Percentiles rank a stretch among this genome's conserved stretches.
phyloP scores from a whole-genome alignment of 2,329 filamentous ascomycete species.

The Mycosphaerella sp. region DNA sequence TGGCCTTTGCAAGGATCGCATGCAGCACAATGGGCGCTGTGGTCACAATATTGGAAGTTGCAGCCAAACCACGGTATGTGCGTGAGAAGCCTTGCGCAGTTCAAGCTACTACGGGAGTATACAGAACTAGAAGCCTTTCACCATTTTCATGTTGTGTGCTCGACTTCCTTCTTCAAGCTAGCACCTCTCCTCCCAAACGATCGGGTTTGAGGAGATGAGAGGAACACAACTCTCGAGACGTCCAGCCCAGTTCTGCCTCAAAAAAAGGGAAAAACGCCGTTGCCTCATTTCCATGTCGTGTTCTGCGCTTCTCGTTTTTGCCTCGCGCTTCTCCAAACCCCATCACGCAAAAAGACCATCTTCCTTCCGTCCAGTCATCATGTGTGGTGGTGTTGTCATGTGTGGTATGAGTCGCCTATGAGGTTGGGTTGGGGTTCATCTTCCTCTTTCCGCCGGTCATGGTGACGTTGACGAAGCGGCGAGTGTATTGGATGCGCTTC shows the following conservation, averaged over 20 bases:
- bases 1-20: too few relatives aligned
- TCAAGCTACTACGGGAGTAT: slow-evolving; percentile 14
- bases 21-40: too few relatives aligned
- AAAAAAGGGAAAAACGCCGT: slow-evolving; percentile 12
- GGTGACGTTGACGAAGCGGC: slow-evolving; percentile 97
- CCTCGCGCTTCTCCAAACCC: slow-evolving; percentile 1
- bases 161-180: slow-evolving; percentile 20
- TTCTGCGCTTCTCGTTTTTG: slow-evolving; percentile 4
- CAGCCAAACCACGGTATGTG: not conserved
- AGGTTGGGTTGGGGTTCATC: slow-evolving; percentile 84
- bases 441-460: slow-evolving; percentile 98
- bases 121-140: slow-evolving; percentile 13
- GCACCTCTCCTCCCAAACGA: not conserved
- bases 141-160: slow-evolving; percentile 13
- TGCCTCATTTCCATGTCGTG: slow-evolving; percentile 2
- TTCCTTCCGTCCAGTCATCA: slow-evolving; percentile 1
- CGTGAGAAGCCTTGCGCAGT: slow-evolving; percentile 17
- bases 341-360: slow-evolving; percentile 4
- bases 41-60: not conserved
- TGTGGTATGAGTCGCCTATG: slow-evolving; percentile 43
- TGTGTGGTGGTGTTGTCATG: slow-evolving; percentile 1
- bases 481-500: slow-evolving; percentile 94
- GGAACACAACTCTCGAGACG: slow-evolving; percentile 18
- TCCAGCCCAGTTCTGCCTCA: slow-evolving; percentile 5
- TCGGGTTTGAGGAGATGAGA: not conserved